Conservation (phyloP, 129 eudicot species). For the Erigeron canadensis region DNA sequence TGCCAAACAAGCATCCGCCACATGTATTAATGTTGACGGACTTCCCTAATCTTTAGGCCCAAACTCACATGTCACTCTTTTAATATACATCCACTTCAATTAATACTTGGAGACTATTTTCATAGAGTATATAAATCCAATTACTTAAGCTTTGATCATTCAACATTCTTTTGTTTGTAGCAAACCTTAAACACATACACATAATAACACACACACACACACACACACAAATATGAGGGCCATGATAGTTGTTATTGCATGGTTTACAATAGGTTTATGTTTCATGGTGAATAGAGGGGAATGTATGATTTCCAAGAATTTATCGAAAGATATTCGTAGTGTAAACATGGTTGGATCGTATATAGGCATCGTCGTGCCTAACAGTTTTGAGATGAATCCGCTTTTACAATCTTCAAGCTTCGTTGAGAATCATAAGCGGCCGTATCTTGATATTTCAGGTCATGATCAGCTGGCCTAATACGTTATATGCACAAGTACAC, state of each 20-base stretch:
- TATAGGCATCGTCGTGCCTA: conserved; percentile 53
- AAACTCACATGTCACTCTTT: conserved; percentile 14
- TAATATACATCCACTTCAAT: conserved; percentile 12
- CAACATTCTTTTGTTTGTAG: background rate
- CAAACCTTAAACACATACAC: conserved; percentile 5
- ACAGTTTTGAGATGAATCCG: conserved; percentile 44
- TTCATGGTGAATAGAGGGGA: conserved; percentile 26
- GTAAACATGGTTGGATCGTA: conserved; percentile 49
- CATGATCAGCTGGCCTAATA: background rate
- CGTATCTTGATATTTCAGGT: conserved; percentile 53
- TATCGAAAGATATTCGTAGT: conserved; percentile 27
- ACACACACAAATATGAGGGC: conserved; percentile 20
- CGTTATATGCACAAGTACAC: too few relatives aligned
- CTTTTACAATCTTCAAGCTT: conserved; percentile 56
- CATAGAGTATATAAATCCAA: background rate
- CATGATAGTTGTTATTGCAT: conserved; percentile 19
- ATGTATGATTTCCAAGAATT: conserved; percentile 26
- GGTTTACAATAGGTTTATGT: conserved; percentile 36
- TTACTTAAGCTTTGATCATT: conserved; percentile 5
- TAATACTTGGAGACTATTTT: background rate
- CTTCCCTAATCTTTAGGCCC: conserved; percentile 6
- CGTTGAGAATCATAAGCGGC: conserved; percentile 18
- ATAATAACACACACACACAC: background rate
- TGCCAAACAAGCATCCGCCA: background rate
- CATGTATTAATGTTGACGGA: conserved; percentile 13